Conservation (phyloP, 164 flowering plant species). For the Malania oleifera region DNA sequence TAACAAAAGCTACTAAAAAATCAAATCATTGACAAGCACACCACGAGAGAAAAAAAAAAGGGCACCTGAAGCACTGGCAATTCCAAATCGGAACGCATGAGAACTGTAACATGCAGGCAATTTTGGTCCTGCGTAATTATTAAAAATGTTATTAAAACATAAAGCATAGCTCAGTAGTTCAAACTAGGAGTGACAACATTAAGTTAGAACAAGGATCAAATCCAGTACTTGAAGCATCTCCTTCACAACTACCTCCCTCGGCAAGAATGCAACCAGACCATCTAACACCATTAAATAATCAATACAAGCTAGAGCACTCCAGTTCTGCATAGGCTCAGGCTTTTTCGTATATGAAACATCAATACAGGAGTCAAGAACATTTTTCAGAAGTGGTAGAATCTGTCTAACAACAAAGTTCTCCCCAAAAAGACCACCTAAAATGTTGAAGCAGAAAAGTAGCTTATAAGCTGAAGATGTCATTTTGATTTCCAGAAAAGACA, state of each 20-base stretch:
- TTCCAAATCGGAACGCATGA: constrained; percentile 55
- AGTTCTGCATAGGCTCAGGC: constrained; percentile 85
- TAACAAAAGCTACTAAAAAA: neutral
- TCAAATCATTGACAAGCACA: too few species aligned
- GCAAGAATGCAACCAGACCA: constrained; percentile 59
- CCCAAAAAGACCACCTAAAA: constrained; percentile 82
- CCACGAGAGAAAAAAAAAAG: neutral
- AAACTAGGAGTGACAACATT: neutral
- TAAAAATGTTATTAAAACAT: constrained; percentile 8
- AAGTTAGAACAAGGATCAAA: constrained; percentile 2
- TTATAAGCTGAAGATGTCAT: constrained; percentile 13
- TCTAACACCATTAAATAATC: constrained; percentile 64
- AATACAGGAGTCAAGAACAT: constrained; percentile 54
- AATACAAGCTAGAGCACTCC: constrained; percentile 68
- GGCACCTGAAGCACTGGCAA: constrained; percentile 77
- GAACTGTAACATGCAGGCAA: constrained; percentile 61
- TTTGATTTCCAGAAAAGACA: constrained; percentile 6
- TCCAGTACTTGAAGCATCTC: constrained; percentile 74
- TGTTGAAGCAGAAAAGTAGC: constrained; percentile 13
- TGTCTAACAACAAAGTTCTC: constrained; percentile 65
- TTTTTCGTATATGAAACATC: constrained; percentile 44
- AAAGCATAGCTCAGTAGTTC: constrained; percentile 1
- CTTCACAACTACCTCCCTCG: constrained; percentile 57
- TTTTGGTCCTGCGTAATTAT: constrained; percentile 48
- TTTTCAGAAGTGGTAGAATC: constrained; percentile 69